Percentiles rank a stretch among this genome's conserved stretches.
Conservation (phyloP, 129 eudicot species). For the Saposhnikovia divaricata region DNA sequence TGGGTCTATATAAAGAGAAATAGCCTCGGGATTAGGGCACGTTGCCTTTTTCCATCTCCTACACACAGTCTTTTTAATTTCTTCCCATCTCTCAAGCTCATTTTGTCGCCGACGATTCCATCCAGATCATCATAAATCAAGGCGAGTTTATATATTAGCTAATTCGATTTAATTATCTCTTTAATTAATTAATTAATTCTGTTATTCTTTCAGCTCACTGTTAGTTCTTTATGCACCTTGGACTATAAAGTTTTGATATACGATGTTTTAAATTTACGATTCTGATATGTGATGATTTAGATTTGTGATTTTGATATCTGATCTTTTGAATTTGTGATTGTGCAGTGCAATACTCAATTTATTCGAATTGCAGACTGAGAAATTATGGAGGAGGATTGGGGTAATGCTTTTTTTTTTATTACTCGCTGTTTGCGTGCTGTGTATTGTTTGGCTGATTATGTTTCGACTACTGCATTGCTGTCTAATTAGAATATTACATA, state of each 20-base stretch:
- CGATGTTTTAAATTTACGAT: background rate
- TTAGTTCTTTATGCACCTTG: background rate
- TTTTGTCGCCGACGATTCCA: no score
- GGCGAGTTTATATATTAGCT: background rate
- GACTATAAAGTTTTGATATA: no score
- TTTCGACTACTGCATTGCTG: background rate
- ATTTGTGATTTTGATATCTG: background rate
- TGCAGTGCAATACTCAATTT: background rate
- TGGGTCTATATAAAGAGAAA: background rate
- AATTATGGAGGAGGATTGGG: slow-evolving; percentile 37
- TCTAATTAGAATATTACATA: background rate
- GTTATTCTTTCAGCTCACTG: no score
- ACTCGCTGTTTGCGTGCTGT: background rate
- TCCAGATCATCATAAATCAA: background rate
- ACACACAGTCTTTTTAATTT: no score
- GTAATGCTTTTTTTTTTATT: slow-evolving; percentile 16
- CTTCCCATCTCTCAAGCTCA: no score
- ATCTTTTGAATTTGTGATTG: background rate
- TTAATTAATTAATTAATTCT: no score
- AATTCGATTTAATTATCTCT: no score
- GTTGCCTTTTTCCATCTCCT: no score
- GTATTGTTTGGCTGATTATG: background rate
- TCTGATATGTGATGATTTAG: background rate
- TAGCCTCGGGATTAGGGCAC: background rate
- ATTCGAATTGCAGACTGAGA: background rate